Evolutionary conservation across 2,329 filamentous ascomycete species (phyloP), one percentile per base, ranked within the genome.

Genomic region (Colletotrichum spinosum): DNA sequence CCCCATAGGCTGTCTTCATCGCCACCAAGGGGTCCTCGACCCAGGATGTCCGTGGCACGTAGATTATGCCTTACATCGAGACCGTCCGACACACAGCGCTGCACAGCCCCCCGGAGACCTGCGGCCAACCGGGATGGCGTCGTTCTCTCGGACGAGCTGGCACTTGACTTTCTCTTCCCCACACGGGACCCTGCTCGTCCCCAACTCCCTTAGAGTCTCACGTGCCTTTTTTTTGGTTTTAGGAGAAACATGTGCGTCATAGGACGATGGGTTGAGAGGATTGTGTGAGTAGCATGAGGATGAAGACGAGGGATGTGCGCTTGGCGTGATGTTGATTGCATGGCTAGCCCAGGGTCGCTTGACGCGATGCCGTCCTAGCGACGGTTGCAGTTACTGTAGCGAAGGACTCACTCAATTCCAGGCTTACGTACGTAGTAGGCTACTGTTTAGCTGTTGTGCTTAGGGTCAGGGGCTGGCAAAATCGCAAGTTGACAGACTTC

Each of bases 161-260:
- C 53, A 61, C 51, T 55, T 13, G 44, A 45, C 49, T 51, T 37
- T 51, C 13, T 13, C 9, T 35, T 52, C 62, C 62, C 62, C 62
- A 52, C 62, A 56, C 11, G 25, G 41, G 62, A 42, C 58, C 57
- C 52, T 62, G 58, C 38, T 9, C 13, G 13, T 11, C 45, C 45
- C 39, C 13, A 25, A 25, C 49, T 41, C 50, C 46, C 34, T 50
- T 55, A 25, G 46, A 42, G 39, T 62, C 62, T 61, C 57, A 56
- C 46, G 57, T 65, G 62, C 25, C 10, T 41, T 11, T 10, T 46
- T 46, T 35, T 39, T 38, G 38, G n/a, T 50, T 55, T 56, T 48
- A 46, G 57, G n/a, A 56, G 62, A 65, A 65, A 53, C 57, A 62
- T 65, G 41, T 62, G 57, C 62, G 57, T 65, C 62, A 65, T 65